Evolutionary conservation across 495 filamentous ascomycete species (phyloP), one percentile per base, ranked within the genome.

Genomic region (Diplogelasinospora grovesii): DNA sequence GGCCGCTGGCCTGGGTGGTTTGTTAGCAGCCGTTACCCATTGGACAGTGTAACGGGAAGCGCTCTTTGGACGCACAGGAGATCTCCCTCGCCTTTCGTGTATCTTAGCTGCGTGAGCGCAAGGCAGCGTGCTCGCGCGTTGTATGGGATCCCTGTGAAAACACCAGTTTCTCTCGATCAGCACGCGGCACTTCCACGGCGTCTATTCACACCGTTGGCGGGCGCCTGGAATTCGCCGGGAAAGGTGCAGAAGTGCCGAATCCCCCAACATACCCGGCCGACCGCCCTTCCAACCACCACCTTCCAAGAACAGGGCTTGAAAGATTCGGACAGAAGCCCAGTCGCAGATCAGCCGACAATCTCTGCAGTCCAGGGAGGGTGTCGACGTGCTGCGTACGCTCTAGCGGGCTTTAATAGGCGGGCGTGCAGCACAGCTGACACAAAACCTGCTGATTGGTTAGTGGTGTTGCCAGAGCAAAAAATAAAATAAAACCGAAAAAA

Each of bases 71-170:
- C 37, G 35, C 29, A 43, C 52, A 47, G 47, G 46, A 49, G 54
- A 57, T 58, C 54, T 54, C 39, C n/a, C n/a, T n/a, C n/a, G n/a
- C n/a, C 48, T 37, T 42, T 38, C 39, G 53, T 40, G 47, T 37
- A 53, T 54, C 54, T 43, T 40, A 59, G 53, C 56, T 54, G 51
- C 36, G 44, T 46, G 46, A 43, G 44, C 46, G 36, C 41, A n/a
- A n/a, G n/a, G n/a, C n/a, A 36, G 32, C 39, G 23, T n/a, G n/a
- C n/a, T n/a, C n/a, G n/a, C n/a, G n/a, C n/a, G n/a, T n/a, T 25
- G 42, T 44, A 48, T n/a, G n/a, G n/a, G n/a, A 60, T 49, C 57
- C 56, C 49, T 57, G 57, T 55, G 54, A 57, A 53, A 43, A 47
- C 35, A 38, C 26, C 38, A 41, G 28, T 29, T 27, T 50, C 44